Percentiles rank a stretch among this genome's conserved stretches.
These are phyloP conservation scores for Syncephalis plumigaleata DNA, from an alignment of 371 early-diverging fungal species.

Conservation along the genomic window DNA sequence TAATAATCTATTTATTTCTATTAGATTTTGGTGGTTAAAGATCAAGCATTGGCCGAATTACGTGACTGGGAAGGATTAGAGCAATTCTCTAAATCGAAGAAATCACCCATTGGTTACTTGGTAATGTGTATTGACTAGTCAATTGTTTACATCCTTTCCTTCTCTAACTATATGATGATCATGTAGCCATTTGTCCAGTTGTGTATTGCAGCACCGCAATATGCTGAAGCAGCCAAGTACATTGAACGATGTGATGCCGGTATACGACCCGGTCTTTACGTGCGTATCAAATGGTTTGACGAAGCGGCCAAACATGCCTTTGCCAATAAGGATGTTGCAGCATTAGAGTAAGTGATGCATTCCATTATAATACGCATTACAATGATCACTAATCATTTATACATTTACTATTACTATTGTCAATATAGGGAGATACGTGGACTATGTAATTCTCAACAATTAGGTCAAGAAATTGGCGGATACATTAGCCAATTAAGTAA, in stretches of 20 bases:
- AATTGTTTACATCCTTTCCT: too few species aligned
- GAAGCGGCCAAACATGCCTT: constrained; percentile 67
- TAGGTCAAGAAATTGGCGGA: too few species aligned
- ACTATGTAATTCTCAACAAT: too few species aligned
- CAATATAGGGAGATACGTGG: too few species aligned
- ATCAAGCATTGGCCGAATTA: constrained; percentile 60
- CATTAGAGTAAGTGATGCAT: constrained; percentile 25
- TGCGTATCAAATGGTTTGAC: constrained; percentile 56
- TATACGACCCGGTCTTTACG: constrained; percentile 42
- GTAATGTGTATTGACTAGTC: too few species aligned
- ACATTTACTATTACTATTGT: too few species aligned
- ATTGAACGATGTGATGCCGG: constrained; percentile 53
- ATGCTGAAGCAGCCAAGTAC: constrained; percentile 61
- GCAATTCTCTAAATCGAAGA: constrained; percentile 54
- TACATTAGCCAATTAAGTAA: too few species aligned
- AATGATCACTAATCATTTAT: too few species aligned
- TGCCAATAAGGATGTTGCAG: constrained; percentile 39
- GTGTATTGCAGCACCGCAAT: constrained; percentile 57
- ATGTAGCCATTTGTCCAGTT: constrained; percentile 69
- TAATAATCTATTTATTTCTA: neutral
- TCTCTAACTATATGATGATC: neutral
- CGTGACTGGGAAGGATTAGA: constrained; percentile 81
- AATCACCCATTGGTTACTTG: constrained; percentile 69
- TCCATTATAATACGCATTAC: too few species aligned
- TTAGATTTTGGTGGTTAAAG: constrained; percentile 71